Evolutionary conservation across 805 yeast species (phyloP).

Genomic region (Ascoidea asiatica): DNA sequence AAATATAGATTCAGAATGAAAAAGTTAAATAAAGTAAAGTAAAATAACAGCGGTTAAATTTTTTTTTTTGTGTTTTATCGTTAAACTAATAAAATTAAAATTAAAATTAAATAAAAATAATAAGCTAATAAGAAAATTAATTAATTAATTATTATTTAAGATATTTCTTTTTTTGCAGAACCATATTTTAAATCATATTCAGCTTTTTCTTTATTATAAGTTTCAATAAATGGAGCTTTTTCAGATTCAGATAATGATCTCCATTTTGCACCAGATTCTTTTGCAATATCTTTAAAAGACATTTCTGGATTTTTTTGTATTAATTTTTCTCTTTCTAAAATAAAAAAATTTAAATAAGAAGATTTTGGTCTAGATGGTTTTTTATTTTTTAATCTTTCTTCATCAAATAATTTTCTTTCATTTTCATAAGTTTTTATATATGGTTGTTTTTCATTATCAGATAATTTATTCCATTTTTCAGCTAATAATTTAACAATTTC

Average conservation of each 20-base stretch:
- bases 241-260: conserved; percentile 1
- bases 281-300: not conserved
- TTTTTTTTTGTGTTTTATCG: too few relatives aligned
- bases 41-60: too few relatives aligned
- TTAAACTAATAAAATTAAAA: too few relatives aligned
- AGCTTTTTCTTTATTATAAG: conserved; percentile 20
- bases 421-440: conserved; percentile 68
- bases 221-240: conserved; percentile 21
- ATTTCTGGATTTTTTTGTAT: not conserved
- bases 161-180: not conserved
- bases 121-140: too few relatives aligned
- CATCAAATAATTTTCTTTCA: conserved; percentile 74
- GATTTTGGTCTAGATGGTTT: not conserved
- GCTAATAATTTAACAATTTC: conserved; percentile 56
- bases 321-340: not conserved
- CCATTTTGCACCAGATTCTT: not conserved
- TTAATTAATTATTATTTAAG: not conserved
- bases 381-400: conserved; percentile 21
- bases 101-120: too few relatives aligned
- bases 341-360: not conserved
- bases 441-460: conserved; percentile 64
- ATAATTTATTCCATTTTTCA: conserved; percentile 78
- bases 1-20: too few relatives aligned
- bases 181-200: conserved; percentile 14
- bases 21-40: too few relatives aligned